Evolutionary conservation across 768 basidiomycete species (phyloP).

Genomic region (Lactifluus piperatus): DNA sequence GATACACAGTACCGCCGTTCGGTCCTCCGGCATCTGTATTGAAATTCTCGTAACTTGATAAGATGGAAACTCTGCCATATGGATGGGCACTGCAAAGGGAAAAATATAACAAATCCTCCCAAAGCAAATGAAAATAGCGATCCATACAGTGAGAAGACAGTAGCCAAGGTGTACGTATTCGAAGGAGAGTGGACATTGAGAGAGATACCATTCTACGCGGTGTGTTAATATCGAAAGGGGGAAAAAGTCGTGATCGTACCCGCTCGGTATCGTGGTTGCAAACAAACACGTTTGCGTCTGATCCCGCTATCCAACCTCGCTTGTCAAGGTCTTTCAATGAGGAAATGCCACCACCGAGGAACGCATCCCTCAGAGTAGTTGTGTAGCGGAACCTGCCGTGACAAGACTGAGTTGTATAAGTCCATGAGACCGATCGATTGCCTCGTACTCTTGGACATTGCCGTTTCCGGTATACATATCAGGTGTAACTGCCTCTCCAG

Average conservation of each 20-base stretch:
- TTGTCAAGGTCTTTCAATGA: conserved; percentile 43
- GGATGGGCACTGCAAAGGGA: conserved; percentile 37
- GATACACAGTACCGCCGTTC: conserved; percentile 36
- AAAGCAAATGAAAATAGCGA: not conserved
- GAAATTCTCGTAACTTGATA: conserved; percentile 46
- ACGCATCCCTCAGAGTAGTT: conserved; percentile 40
- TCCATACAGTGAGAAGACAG: conserved; percentile 46
- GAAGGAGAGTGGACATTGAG: conserved; percentile 51
- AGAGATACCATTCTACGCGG: conserved; percentile 38
- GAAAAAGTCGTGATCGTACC: conserved; percentile 20
- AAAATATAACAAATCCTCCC: not conserved
- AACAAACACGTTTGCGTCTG: conserved; percentile 53
- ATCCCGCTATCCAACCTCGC: conserved; percentile 48
- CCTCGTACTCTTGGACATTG: conserved; percentile 52
- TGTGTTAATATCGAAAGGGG: not conserved
- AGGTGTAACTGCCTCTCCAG: conserved; percentile 45
- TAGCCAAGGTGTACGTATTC: conserved; percentile 55
- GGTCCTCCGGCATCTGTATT: conserved; percentile 50
- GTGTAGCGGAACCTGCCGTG: conserved; percentile 48
- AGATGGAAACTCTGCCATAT: conserved; percentile 55
- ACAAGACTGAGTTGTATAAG: not conserved
- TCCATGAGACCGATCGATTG: too few species aligned
- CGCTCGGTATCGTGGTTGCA: conserved; percentile 66
- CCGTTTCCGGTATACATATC: conserved; percentile 48
- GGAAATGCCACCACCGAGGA: conserved; percentile 43